phyloP scores from a whole-genome alignment of 495 filamentous ascomycete species.

The Podospora comata region DNA sequence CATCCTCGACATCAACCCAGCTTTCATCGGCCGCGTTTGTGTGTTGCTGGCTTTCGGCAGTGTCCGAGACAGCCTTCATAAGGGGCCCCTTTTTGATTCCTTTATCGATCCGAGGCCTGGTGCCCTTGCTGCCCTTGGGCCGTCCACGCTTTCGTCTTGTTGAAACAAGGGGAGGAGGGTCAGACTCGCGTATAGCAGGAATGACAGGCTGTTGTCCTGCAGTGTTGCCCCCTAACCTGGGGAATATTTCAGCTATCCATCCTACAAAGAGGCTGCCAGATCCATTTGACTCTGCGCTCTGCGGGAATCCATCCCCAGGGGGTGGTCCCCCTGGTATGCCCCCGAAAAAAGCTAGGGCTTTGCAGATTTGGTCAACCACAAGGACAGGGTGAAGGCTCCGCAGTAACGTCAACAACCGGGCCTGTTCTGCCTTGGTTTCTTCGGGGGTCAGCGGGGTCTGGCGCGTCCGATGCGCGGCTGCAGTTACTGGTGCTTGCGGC shows the following conservation, averaged over 20 bases:
- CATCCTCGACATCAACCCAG: conserved; percentile 33
- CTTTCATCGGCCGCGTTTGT: conserved; percentile 22
- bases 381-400: conserved; percentile 50
- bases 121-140: conserved; percentile 52
- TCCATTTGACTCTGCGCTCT: conserved; percentile 53
- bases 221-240: conserved; percentile 37
- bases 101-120: conserved; percentile 49
- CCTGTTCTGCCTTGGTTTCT: conserved; percentile 55
- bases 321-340: conserved; percentile 55
- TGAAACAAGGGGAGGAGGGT: conserved; percentile 20
- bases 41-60: conserved; percentile 1
- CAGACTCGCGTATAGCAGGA: conserved; percentile 24
- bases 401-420: conserved; percentile 51
- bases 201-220: conserved; percentile 19
- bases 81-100: conserved; percentile 46
- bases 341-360: conserved; percentile 56
- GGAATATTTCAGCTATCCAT: conserved; percentile 58
- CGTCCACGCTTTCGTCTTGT: conserved; percentile 43
- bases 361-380: conserved; percentile 57
- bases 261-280: conserved; percentile 55
- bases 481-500: conserved; percentile 9
- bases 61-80: conserved; percentile 10
- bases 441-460: conserved; percentile 38
- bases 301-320: conserved; percentile 50
- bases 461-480: conserved; percentile 16